These are phyloP conservation scores for Exophiala sideris DNA, from an alignment of 2,329 filamentous ascomycete genomes.

Conservation along the genomic window DNA sequence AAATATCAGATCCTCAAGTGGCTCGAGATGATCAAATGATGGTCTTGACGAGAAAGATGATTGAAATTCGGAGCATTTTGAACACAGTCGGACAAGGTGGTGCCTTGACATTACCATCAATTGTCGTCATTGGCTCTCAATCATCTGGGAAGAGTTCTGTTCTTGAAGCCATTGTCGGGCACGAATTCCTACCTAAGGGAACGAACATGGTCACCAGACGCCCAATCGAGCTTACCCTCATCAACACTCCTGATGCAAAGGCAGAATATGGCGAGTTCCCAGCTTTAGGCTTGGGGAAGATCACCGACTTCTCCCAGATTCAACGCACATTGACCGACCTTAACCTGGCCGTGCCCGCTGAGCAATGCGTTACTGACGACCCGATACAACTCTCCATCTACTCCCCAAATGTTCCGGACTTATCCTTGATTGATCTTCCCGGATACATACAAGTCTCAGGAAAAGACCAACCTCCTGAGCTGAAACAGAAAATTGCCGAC, in stretches of 20 bases:
- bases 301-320: conserved; percentile 87
- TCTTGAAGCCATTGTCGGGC: conserved; percentile 91
- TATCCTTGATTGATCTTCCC: conserved; percentile 92
- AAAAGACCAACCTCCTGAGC: conserved; percentile 80
- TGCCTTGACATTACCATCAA: conserved; percentile 83
- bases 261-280: conserved; percentile 96
- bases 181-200: conserved; percentile 97
- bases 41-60: conserved; percentile 98
- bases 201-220: conserved; percentile 96
- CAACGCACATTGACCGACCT: conserved; percentile 92
- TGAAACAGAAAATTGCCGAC: conserved; percentile 94
- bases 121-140: conserved; percentile 98
- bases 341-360: conserved; percentile 85
- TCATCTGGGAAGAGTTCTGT: conserved; percentile 98
- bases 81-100: conserved; percentile 90
- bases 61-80: conserved; percentile 90
- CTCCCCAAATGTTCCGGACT: conserved; percentile 89
- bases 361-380: conserved; percentile 91
- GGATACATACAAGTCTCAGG: conserved; percentile 97
- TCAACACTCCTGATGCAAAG: conserved; percentile 85
- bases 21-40: conserved; percentile 98
- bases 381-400: conserved; percentile 95
- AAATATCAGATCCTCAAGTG: conserved; percentile 59
- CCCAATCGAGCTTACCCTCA: conserved; percentile 90
- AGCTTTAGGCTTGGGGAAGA: conserved; percentile 80